These are phyloP conservation scores for Fusarium sp. DNA, from an alignment of 2,329 filamentous ascomycete species.

Conservation along the genomic window DNA sequence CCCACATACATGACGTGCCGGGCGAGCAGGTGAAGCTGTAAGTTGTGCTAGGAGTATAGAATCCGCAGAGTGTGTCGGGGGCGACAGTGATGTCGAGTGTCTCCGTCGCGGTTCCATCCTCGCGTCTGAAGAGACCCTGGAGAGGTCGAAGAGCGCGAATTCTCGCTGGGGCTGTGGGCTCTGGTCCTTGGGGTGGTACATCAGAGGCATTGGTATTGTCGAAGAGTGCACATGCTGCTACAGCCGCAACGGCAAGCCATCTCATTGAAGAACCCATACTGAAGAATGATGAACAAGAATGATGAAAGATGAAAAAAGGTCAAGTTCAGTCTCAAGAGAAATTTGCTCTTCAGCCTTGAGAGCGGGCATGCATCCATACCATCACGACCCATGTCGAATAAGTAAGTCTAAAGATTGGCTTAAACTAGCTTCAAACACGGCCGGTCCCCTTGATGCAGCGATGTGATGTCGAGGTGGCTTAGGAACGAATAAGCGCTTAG, in stretches of 20 bases:
- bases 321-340: not conserved
- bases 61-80: constrained; percentile 21
- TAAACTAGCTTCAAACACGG: constrained; percentile 15
- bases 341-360: constrained; percentile 15
- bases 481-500: constrained; percentile 5
- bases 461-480: constrained; percentile 6
- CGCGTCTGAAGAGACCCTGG: constrained; percentile 8
- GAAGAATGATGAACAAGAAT: not conserved
- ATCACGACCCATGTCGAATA: constrained; percentile 4
- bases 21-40: constrained; percentile 18
- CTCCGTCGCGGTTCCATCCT: constrained; percentile 12
- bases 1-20: constrained; percentile 22
- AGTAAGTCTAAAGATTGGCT: constrained; percentile 3
- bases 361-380: not conserved
- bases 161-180: constrained; percentile 14
- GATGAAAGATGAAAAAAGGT: not conserved
- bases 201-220: constrained; percentile 19
- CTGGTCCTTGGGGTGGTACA: constrained; percentile 22
- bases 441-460: constrained; percentile 12
- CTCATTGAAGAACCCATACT: constrained; percentile 24
- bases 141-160: constrained; percentile 2
- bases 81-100: constrained; percentile 13
- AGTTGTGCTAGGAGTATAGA: constrained; percentile 5
- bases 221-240: constrained; percentile 15
- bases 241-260: constrained; percentile 18